phyloP scores from a whole-genome alignment of 1,284 basidiomycete genomes.

The Kalmanozyma brasiliensis region DNA sequence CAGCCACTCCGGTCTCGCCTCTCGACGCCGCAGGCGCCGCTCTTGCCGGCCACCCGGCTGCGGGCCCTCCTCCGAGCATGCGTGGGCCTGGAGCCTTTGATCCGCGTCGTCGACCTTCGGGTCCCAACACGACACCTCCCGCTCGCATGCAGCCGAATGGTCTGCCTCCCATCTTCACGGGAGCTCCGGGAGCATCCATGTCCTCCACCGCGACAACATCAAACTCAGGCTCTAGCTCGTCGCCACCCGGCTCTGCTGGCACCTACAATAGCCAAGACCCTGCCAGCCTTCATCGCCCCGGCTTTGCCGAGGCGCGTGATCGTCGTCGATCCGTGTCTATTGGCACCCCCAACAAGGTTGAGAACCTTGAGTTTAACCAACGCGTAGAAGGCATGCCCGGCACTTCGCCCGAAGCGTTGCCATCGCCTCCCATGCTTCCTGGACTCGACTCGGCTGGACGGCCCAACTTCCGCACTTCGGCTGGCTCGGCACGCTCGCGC shows the following conservation, averaged over 20 bases:
- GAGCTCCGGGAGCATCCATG: constrained; percentile 10
- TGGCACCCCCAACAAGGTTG: constrained; percentile 30
- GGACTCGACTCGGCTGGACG: constrained; percentile 16
- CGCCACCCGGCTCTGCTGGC: constrained; percentile 28
- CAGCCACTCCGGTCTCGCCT: constrained; percentile 13
- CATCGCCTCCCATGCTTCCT: constrained; percentile 13
- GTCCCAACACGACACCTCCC: constrained; percentile 6
- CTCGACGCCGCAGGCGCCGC: constrained; percentile 35
- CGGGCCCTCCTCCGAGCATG: not conserved
- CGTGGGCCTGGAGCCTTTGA: constrained; percentile 45
- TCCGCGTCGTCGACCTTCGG: constrained; percentile 38
- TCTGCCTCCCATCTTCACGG: constrained; percentile 37
- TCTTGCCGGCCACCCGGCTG: not conserved
- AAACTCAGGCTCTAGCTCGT: constrained; percentile 7
- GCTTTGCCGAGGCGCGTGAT: constrained; percentile 43
- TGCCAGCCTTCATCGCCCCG: constrained; percentile 28
- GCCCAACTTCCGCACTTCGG: constrained; percentile 35
- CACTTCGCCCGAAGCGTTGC: constrained; percentile 1
- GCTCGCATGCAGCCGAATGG: constrained; percentile 22
- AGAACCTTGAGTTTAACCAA: constrained; percentile 27
- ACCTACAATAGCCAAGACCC: constrained; percentile 23
- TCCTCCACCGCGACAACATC: constrained; percentile 9
- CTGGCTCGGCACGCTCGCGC: constrained; percentile 32
- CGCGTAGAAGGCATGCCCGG: constrained; percentile 6
- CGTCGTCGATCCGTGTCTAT: constrained; percentile 39